Conservation (phyloP, 495 filamentous ascomycete genomes). For the Staphylotrichum longicolle region DNA sequence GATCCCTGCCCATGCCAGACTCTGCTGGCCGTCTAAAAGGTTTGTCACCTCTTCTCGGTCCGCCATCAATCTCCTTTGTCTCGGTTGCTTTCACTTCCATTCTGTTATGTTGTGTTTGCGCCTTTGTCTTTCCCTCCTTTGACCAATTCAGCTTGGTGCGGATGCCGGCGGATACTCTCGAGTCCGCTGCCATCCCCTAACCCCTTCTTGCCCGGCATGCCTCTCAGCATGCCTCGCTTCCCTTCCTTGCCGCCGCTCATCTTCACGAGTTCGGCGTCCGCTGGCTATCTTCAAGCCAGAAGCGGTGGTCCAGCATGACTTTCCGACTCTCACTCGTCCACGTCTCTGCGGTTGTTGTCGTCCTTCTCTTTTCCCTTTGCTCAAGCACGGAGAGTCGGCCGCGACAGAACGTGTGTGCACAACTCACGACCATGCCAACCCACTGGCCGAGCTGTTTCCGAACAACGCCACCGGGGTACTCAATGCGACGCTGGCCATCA, state of each 20-base stretch:
- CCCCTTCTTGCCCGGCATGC: conserved; percentile 23
- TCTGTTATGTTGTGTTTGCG: conserved; percentile 3
- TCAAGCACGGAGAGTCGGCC: conserved; percentile 27
- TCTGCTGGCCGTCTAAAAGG: conserved; percentile 20
- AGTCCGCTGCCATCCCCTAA: conserved; percentile 19
- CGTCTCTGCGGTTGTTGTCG: conserved; percentile 24
- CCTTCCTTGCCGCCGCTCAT: conserved; percentile 25
- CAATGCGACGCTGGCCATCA: conserved; percentile 42
- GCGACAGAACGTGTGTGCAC: conserved; percentile 33
- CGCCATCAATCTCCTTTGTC: conserved; percentile 17
- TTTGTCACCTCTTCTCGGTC: conserved; percentile 11
- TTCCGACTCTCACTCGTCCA: conserved; percentile 28
- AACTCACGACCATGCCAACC: conserved; percentile 38
- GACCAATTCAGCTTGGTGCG: conserved; percentile 10
- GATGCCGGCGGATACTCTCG: conserved; percentile 21
- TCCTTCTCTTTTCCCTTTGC: conserved; percentile 30
- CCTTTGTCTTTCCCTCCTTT: not conserved
- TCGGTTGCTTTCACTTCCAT: conserved; percentile 10
- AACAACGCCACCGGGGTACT: conserved; percentile 42
- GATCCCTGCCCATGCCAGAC: conserved; percentile 5
- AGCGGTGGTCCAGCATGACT: conserved; percentile 27
- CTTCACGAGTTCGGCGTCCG: conserved; percentile 19
- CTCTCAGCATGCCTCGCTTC: conserved; percentile 32
- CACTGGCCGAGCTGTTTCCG: conserved; percentile 37
- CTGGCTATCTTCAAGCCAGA: conserved; percentile 26